These are phyloP conservation scores for Ilex asprella DNA, from an alignment of 257 asterid species.

Conservation along the genomic window DNA sequence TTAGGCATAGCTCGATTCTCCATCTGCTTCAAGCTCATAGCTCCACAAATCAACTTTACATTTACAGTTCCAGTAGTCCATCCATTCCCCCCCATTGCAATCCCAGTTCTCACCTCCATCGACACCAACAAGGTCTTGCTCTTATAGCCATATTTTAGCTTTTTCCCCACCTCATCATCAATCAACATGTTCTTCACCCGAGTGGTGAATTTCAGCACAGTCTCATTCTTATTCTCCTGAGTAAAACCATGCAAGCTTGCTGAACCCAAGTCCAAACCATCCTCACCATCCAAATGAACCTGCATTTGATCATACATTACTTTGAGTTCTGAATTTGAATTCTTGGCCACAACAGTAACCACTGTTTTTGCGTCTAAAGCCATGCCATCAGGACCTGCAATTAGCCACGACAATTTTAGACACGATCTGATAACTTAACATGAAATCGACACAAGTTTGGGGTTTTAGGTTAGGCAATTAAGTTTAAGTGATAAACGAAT, in stretches of 20 bases:
- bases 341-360: slow-evolving; percentile 18
- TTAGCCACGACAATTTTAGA: not conserved
- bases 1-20: slow-evolving; percentile 9
- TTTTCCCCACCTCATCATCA: not conserved
- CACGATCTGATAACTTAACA: too few relatives aligned
- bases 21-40: slow-evolving; percentile 12
- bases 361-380: slow-evolving; percentile 20
- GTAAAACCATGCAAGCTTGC: slow-evolving; percentile 7
- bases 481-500: too few relatives aligned
- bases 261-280: slow-evolving; percentile 3
- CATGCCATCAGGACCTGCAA: slow-evolving; percentile 15
- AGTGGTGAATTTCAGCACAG: slow-evolving; percentile 4
- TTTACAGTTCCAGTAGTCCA: slow-evolving; percentile 1
- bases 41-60: slow-evolving; percentile 12
- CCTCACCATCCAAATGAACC: slow-evolving; percentile 12
- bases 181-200: not conserved
- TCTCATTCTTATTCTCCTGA: slow-evolving; percentile 6
- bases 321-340: slow-evolving; percentile 31
- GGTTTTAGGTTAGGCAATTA: too few relatives aligned
- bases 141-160: not conserved
- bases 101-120: slow-evolving; percentile 6
- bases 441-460: too few relatives aligned
- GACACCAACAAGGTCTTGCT: slow-evolving; percentile 8
- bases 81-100: slow-evolving; percentile 10
- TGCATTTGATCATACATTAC: slow-evolving; percentile 24